Evolutionary conservation across 1,284 basidiomycete genomes (phyloP).

Genomic region (Fomitiporia mediterranea): DNA sequence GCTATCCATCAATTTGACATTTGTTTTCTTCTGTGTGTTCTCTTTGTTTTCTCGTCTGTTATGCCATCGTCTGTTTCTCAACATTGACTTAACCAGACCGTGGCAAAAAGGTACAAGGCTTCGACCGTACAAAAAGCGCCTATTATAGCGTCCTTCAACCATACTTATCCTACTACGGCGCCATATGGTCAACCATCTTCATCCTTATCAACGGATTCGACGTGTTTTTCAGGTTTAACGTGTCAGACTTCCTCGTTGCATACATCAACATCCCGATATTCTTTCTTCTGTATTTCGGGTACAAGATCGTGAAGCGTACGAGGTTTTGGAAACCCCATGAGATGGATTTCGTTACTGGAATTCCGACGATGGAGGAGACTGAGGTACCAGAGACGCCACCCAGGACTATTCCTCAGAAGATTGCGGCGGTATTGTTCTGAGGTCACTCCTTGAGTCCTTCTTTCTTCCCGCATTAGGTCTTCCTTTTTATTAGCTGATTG

Average conservation of each 20-base stretch:
- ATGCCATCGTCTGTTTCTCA: no score
- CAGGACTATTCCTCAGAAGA: slow-evolving; percentile 36
- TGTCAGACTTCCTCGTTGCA: slow-evolving; percentile 55
- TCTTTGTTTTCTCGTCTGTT: slow-evolving; percentile 22
- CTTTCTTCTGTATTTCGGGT: slow-evolving; percentile 47
- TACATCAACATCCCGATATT: slow-evolving; percentile 53
- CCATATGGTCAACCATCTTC: slow-evolving; percentile 37
- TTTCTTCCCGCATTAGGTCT: no score
- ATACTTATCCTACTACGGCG: slow-evolving; percentile 35
- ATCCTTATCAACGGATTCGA: slow-evolving; percentile 49
- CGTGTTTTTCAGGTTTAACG: slow-evolving; percentile 60
- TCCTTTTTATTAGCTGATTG: no score
- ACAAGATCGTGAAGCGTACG: slow-evolving; percentile 53
- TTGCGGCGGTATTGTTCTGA: slow-evolving; percentile 37
- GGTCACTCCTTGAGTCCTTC: no score
- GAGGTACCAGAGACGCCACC: slow-evolving; percentile 41
- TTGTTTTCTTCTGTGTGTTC: slow-evolving; percentile 64
- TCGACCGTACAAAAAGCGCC: slow-evolving; percentile 46
- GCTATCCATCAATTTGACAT: slow-evolving; percentile 68
- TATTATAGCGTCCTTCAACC: slow-evolving; percentile 51
- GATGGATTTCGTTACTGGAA: slow-evolving; percentile 63
- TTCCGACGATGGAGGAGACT: slow-evolving; percentile 56
- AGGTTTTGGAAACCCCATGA: slow-evolving; percentile 44
- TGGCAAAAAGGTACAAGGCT: slow-evolving; percentile 53
- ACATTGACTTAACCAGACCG: slow-evolving; percentile 32